phyloP scores from a whole-genome alignment of 768 basidiomycete genomes.

The Tremella mesenterica region DNA sequence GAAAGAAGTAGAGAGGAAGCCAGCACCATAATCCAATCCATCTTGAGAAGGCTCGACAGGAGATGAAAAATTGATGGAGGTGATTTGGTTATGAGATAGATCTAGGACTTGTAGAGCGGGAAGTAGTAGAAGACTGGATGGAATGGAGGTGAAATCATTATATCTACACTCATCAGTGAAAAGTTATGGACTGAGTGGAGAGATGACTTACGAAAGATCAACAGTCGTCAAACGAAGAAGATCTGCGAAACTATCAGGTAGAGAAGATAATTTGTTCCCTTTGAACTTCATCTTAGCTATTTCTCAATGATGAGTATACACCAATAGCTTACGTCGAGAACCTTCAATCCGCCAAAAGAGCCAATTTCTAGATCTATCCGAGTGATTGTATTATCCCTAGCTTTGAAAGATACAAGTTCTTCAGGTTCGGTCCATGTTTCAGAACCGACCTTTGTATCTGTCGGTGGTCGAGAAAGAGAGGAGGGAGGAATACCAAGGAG shows the following conservation, averaged over 20 bases:
- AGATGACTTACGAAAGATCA: slow-evolving; percentile 31
- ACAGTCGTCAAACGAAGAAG: slow-evolving; percentile 30
- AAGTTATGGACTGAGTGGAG: neutral
- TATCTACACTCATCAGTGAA: slow-evolving; percentile 11
- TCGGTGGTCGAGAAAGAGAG: slow-evolving; percentile 22
- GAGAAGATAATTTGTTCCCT: slow-evolving; percentile 19
- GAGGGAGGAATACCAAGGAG: slow-evolving; percentile 21
- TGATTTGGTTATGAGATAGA: slow-evolving; percentile 34
- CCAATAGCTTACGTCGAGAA: slow-evolving; percentile 29
- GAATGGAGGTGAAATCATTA: slow-evolving; percentile 28
- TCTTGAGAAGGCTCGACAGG: slow-evolving; percentile 34
- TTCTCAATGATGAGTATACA: neutral
- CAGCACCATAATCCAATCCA: slow-evolving; percentile 31
- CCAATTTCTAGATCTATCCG: slow-evolving; percentile 37
- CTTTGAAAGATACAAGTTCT: slow-evolving; percentile 29
- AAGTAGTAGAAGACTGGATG: slow-evolving; percentile 30
- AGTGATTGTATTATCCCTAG: slow-evolving; percentile 22
- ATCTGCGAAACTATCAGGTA: slow-evolving; percentile 37
- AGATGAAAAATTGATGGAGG: slow-evolving; percentile 19
- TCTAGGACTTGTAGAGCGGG: slow-evolving; percentile 35
- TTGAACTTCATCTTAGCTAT: neutral
- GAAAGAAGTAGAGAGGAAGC: slow-evolving; percentile 34
- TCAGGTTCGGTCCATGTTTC: slow-evolving; percentile 35
- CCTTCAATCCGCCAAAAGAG: slow-evolving; percentile 34
- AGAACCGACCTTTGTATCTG: slow-evolving; percentile 1